These are phyloP conservation scores for Apostasia ramifera DNA, from an alignment of 106 monocot genomes.

Conservation along the genomic window DNA sequence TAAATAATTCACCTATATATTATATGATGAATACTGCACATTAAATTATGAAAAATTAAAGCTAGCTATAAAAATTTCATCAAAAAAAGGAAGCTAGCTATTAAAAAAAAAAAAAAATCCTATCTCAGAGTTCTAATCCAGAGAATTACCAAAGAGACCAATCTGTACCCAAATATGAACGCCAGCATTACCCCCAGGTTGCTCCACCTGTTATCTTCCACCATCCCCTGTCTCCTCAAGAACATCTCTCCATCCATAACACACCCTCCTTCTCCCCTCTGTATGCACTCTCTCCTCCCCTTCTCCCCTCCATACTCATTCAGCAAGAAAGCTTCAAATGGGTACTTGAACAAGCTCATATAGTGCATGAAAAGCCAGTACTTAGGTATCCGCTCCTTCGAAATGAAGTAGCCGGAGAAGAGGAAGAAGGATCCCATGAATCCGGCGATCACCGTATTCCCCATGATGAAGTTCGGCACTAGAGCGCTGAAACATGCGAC, in stretches of 20 bases:
- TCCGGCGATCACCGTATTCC: conserved; percentile 78
- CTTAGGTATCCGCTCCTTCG: conserved; percentile 65
- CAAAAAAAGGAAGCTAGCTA: too few species aligned
- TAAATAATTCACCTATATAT: too few species aligned
- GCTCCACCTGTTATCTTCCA: conserved; percentile 42
- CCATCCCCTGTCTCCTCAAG: conserved; percentile 55
- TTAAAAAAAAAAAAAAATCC: too few species aligned
- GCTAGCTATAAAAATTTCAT: too few species aligned
- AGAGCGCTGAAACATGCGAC: conserved; percentile 82
- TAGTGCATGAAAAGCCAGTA: conserved; percentile 98
- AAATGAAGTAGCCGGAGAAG: conserved; percentile 94
- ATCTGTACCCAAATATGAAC: conserved; percentile 55
- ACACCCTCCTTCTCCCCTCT: conserved; percentile 19
- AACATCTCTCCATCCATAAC: conserved; percentile 48
- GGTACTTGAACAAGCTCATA: conserved; percentile 94
- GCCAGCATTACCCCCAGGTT: conserved; percentile 49
- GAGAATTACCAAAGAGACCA: conserved; percentile 59
- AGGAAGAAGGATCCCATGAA: conserved; percentile 91
- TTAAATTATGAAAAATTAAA: too few species aligned
- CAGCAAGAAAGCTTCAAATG: conserved; percentile 76
- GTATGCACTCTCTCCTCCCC: conserved; percentile 42
- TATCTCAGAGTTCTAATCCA: conserved; percentile 27
- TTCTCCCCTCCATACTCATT: conserved; percentile 68
- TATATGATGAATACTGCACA: too few species aligned
- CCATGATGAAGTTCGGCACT: conserved; percentile 86